Percentiles rank a stretch among this genome's conserved stretches.
phyloP scores from a whole-genome alignment of 1,284 basidiomycete species.

The Stygiomarasmius scandens region DNA sequence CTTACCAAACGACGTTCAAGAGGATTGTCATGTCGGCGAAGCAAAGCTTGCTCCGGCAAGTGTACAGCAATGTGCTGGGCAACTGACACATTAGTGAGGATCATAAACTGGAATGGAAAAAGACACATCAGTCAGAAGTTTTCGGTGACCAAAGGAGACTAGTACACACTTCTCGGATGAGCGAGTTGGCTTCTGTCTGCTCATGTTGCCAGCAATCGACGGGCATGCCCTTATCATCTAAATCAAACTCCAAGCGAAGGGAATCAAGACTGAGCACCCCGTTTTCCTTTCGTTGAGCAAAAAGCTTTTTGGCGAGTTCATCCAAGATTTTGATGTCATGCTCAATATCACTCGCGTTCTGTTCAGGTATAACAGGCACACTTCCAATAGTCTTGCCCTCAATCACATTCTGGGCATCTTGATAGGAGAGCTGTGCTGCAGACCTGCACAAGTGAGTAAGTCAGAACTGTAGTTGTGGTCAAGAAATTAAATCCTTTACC shows the following conservation, averaged over 20 bases:
- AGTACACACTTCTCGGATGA: slow-evolving; percentile 84
- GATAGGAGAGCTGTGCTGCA: slow-evolving; percentile 84
- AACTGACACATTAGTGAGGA: slow-evolving; percentile 87
- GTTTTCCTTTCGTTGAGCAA: slow-evolving; percentile 74
- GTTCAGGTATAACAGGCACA: slow-evolving; percentile 57
- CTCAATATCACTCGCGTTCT: slow-evolving; percentile 64
- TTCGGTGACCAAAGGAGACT: background rate
- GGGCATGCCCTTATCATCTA: slow-evolving; percentile 86
- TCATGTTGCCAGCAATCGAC: slow-evolving; percentile 75
- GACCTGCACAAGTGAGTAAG: slow-evolving; percentile 54
- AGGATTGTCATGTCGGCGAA: slow-evolving; percentile 92
- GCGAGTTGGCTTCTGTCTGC: slow-evolving; percentile 72
- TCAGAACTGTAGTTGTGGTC: background rate
- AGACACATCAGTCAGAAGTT: slow-evolving; percentile 2
- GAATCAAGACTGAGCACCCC: slow-evolving; percentile 82
- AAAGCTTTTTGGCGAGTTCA: slow-evolving; percentile 74
- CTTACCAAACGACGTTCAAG: slow-evolving; percentile 85
- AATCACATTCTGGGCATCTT: slow-evolving; percentile 81
- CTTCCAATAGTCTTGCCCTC: slow-evolving; percentile 68
- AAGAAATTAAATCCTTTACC: slow-evolving; percentile 51
- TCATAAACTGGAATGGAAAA: slow-evolving; percentile 76
- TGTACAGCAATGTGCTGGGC: slow-evolving; percentile 93
- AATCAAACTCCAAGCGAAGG: slow-evolving; percentile 73
- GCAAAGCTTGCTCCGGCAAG: slow-evolving; percentile 92
- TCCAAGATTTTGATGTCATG: slow-evolving; percentile 78